Evolutionary conservation across 23 red algal genomes (phyloP).

Genomic region (Gracilaria gracilis): DNA sequence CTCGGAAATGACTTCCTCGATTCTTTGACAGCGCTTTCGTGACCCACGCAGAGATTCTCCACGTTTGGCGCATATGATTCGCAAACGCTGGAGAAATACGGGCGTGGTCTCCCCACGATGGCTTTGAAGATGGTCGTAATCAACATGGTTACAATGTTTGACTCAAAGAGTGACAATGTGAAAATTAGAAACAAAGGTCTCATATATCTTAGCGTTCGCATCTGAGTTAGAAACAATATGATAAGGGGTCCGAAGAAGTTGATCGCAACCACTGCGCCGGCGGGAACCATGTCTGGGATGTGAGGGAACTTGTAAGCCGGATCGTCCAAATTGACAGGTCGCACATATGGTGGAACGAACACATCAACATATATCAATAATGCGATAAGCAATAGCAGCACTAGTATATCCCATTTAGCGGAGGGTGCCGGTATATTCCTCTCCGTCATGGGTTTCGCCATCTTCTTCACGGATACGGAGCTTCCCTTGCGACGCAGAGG

Average conservation of each 20-base stretch:
- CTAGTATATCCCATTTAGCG: conserved; percentile 4
- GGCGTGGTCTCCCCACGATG: conserved; percentile 78
- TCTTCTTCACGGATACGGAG: neutral
- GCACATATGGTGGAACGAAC: conserved; percentile 19
- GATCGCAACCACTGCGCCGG: neutral
- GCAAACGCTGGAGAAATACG: conserved; percentile 87
- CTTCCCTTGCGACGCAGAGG: conserved; percentile 26
- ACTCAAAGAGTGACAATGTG: conserved; percentile 58
- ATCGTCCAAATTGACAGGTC: conserved; percentile 48
- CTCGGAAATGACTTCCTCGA: conserved; percentile 89
- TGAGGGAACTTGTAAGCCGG: conserved; percentile 36
- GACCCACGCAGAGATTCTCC: conserved; percentile 59
- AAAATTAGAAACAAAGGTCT: conserved; percentile 12
- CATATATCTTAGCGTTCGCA: neutral
- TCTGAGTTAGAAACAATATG: neutral
- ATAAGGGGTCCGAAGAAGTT: conserved; percentile 40
- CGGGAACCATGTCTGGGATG: conserved; percentile 57
- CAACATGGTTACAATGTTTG: conserved; percentile 75
- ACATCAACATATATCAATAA: conserved; percentile 1
- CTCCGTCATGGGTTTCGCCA: neutral
- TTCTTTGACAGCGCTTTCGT: conserved; percentile 64
- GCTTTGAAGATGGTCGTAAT: conserved; percentile 77
- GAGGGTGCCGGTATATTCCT: neutral
- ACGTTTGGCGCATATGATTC: conserved; percentile 43
- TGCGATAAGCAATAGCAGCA: neutral